These are phyloP conservation scores for Gigaspora rosea DNA, from an alignment of 192 early-diverging fungal species.

Conservation along the genomic window DNA sequence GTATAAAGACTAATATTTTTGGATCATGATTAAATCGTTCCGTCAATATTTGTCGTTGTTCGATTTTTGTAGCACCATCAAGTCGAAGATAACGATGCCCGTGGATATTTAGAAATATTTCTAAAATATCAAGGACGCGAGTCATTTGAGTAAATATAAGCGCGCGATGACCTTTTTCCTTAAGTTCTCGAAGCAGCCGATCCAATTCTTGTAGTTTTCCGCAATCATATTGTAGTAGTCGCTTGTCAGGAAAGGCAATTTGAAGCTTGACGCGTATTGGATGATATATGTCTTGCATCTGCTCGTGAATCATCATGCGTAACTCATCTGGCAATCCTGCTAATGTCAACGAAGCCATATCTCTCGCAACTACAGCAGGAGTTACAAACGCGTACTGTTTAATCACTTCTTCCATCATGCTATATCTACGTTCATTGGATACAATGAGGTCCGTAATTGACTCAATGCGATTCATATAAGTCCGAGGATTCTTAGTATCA, in stretches of 20 bases:
- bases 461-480: slow-evolving; percentile 40
- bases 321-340: slow-evolving; percentile 30
- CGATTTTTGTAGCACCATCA: slow-evolving; percentile 63
- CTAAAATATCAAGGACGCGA: slow-evolving; percentile 63
- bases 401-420: slow-evolving; percentile 45
- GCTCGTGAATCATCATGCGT: slow-evolving; percentile 13
- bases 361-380: slow-evolving; percentile 46
- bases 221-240: slow-evolving; percentile 83
- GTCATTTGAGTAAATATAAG: slow-evolving; percentile 74
- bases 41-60: slow-evolving; percentile 58
- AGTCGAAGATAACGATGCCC: slow-evolving; percentile 63
- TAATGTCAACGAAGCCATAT: slow-evolving; percentile 31
- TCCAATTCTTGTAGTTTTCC: slow-evolving; percentile 71
- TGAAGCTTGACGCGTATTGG: slow-evolving; percentile 61
- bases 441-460: slow-evolving; percentile 38
- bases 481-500: slow-evolving; percentile 38
- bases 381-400: slow-evolving; percentile 64
- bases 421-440: slow-evolving; percentile 42
- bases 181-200: slow-evolving; percentile 53
- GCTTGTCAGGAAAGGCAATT: slow-evolving; percentile 84
- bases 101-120: slow-evolving; percentile 69
- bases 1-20: slow-evolving; percentile 57
- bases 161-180: slow-evolving; percentile 61
- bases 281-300: slow-evolving; percentile 58
- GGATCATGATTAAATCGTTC: slow-evolving; percentile 63